Evolutionary conservation across 1,284 basidiomycete species (phyloP).

Genomic region (Ceraceosorus guamensis): DNA sequence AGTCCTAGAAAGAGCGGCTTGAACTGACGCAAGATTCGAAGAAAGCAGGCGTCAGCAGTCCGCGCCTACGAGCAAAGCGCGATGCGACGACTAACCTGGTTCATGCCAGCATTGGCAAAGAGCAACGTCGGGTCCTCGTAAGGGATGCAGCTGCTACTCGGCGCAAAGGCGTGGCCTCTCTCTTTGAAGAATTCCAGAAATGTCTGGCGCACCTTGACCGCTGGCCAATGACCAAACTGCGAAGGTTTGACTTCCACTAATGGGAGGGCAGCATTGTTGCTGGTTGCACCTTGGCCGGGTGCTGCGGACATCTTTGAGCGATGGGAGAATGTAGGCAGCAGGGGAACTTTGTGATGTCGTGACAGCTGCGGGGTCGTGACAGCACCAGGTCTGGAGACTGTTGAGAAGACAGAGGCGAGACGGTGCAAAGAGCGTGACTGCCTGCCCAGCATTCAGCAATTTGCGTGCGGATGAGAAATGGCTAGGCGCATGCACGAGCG

Average conservation of each 20-base stretch:
- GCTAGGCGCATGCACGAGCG: too few relatives aligned
- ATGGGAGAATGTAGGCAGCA: too few relatives aligned
- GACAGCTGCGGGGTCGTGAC: too few relatives aligned
- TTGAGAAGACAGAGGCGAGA: too few relatives aligned
- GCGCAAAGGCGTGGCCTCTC: constrained; percentile 75
- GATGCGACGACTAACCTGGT: constrained; percentile 14
- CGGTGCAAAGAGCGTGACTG: too few relatives aligned
- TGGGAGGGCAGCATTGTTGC: neutral
- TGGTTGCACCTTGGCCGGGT: neutral
- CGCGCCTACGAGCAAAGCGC: too few relatives aligned
- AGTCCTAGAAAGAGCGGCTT: constrained; percentile 94
- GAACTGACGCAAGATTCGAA: constrained; percentile 64
- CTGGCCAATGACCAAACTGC: constrained; percentile 59
- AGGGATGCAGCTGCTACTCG: constrained; percentile 87
- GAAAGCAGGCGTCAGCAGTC: neutral
- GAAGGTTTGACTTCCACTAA: constrained; percentile 15
- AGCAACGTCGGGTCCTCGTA: constrained; percentile 84
- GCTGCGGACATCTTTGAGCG: neutral
- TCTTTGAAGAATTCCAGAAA: constrained; percentile 75
- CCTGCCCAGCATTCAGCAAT: too few relatives aligned
- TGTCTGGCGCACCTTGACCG: constrained; percentile 63
- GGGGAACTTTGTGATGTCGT: too few relatives aligned
- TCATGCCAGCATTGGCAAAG: constrained; percentile 77
- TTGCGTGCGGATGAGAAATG: too few relatives aligned
- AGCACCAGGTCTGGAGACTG: too few relatives aligned